Conservation (phyloP, 495 filamentous ascomycete species). For the Penicillium flavigenum region DNA sequence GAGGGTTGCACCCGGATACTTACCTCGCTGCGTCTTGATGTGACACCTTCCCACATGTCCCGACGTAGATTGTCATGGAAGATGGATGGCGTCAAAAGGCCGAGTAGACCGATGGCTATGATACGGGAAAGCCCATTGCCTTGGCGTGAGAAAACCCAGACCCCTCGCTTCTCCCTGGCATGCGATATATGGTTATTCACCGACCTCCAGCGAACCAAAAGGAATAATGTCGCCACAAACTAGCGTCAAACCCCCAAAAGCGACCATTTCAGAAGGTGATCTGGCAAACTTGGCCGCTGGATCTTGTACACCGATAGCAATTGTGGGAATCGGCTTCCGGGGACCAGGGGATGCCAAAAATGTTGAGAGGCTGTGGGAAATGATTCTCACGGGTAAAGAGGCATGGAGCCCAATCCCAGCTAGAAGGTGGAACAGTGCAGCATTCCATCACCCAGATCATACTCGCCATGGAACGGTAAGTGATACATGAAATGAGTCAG, state of each 20-base stretch:
- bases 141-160: not conserved
- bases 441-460: conserved; percentile 56
- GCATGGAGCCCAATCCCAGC: conserved; percentile 51
- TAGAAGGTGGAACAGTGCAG: conserved; percentile 51
- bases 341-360: conserved; percentile 54
- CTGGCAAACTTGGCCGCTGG: conserved; percentile 14
- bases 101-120: not conserved
- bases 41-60: conserved; percentile 5
- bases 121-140: not conserved
- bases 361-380: conserved; percentile 56
- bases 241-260: not conserved
- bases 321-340: conserved; percentile 61
- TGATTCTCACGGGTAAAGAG: conserved; percentile 50
- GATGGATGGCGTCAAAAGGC: not conserved
- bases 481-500: not conserved
- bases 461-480: conserved; percentile 27
- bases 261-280: not conserved
- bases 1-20: conserved; percentile 14
- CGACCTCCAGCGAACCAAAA: not conserved
- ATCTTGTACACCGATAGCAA: conserved; percentile 53
- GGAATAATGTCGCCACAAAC: not conserved
- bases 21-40: conserved; percentile 3
- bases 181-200: not conserved
- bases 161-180: not conserved
- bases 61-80: not conserved